A percentile compares a stretch with the other conserved stretches of the same genome.
Conservation (phyloP, 805 yeast genomes). For the Saccharomycopsis malanga region DNA sequence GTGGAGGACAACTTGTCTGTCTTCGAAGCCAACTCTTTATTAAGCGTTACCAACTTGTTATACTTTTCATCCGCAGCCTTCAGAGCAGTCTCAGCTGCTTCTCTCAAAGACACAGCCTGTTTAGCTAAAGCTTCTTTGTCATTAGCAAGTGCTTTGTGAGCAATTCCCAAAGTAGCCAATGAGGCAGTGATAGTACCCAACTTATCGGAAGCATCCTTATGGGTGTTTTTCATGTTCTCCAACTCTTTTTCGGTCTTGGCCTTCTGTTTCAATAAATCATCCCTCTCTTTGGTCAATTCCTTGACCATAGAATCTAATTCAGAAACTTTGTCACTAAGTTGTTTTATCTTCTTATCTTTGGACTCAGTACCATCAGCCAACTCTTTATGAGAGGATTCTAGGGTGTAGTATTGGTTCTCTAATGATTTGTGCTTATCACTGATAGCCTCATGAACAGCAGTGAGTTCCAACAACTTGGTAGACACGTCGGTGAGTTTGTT, state of each 20-base stretch:
- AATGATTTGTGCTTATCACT: constrained; percentile 1
- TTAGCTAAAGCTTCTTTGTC: neutral
- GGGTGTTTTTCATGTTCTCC: neutral
- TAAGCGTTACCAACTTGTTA: neutral
- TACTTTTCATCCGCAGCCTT: neutral
- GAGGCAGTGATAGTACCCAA: neutral
- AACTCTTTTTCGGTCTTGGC: neutral
- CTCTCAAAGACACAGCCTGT: no score
- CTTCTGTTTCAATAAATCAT: neutral
- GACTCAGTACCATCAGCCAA: neutral
- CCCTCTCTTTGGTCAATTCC: no score
- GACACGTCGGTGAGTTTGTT: constrained; percentile 7
- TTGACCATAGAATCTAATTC: constrained; percentile 21
- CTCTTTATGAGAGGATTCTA: constrained; percentile 5
- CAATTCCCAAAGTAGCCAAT: neutral
- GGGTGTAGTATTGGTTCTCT: neutral
- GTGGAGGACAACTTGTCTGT: neutral
- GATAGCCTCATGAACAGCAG: constrained; percentile 13
- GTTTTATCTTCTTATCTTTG: neutral
- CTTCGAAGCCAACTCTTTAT: neutral
- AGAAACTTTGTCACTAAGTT: constrained; percentile 4
- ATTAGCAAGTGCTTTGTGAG: neutral
- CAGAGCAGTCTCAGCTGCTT: neutral
- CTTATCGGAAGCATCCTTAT: no score
- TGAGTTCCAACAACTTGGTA: constrained; percentile 12